Evolutionary conservation across 805 yeast genomes (phyloP).

Genomic region (Ogataea zsoltii): DNA sequence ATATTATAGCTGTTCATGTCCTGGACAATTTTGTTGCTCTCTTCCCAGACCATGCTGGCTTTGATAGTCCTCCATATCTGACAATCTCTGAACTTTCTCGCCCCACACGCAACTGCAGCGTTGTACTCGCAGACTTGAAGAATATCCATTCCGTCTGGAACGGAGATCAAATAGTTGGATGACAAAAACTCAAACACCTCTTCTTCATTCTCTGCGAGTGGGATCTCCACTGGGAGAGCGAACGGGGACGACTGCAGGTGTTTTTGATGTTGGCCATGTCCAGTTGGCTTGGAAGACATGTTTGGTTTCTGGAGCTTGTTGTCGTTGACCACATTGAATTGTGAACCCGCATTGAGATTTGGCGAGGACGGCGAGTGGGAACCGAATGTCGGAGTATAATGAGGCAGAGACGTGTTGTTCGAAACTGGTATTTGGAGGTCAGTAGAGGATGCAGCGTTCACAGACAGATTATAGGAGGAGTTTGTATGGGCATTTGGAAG

Average conservation of each 20-base stretch:
- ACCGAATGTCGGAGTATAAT: conserved; percentile 6
- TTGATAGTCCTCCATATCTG: conserved; percentile 65
- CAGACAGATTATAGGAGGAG: not conserved
- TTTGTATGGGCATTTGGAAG: conserved; percentile 2
- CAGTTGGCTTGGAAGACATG: conserved; percentile 17
- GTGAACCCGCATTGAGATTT: conserved; percentile 8
- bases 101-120: conserved; percentile 55
- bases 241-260: conserved; percentile 27
- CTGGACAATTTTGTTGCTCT: conserved; percentile 17
- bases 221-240: conserved; percentile 43
- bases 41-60: conserved; percentile 44
- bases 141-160: conserved; percentile 50
- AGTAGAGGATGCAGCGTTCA: not conserved
- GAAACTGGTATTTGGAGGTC: not conserved
- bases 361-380: conserved; percentile 17
- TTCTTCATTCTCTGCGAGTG: conserved; percentile 44
- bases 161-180: conserved; percentile 45
- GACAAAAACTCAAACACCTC: conserved; percentile 49
- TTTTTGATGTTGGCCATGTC: conserved; percentile 19
- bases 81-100: conserved; percentile 51
- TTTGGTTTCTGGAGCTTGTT: conserved; percentile 11
- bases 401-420: not conserved
- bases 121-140: conserved; percentile 59
- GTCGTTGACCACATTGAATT: not conserved
- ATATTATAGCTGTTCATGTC: conserved; percentile 11